Percentiles rank a stretch among this genome's conserved stretches.
Conservation (phyloP, 2,329 filamentous ascomycete genomes). For the Trichoderma arundinaceum region DNA sequence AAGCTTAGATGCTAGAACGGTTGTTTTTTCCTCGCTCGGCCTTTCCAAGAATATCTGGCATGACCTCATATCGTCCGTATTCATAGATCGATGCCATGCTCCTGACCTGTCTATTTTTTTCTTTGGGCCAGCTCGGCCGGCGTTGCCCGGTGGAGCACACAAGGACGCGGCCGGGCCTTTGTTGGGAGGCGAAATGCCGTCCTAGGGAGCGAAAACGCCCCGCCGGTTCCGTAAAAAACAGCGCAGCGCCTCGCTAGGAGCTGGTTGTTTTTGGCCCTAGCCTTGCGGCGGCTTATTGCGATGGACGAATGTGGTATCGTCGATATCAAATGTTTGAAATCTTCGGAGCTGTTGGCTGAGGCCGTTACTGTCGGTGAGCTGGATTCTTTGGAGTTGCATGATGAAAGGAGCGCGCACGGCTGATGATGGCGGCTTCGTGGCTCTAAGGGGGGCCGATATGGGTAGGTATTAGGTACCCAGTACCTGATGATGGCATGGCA, state of each 20-base stretch:
- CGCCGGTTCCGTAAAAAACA: constrained; percentile 31
- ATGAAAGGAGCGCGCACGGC: background rate
- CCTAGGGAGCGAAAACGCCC: constrained; percentile 14
- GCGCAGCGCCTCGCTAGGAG: constrained; percentile 11
- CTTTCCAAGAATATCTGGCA: constrained; percentile 7
- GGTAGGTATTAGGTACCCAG: too few species aligned
- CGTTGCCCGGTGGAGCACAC: constrained; percentile 12
- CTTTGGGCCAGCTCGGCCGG: background rate
- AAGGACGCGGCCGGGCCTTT: constrained; percentile 16
- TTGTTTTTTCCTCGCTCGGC: constrained; percentile 16
- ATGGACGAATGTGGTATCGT: background rate
- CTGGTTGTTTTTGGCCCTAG: constrained; percentile 14
- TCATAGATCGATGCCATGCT: background rate
- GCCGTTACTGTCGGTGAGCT: constrained; percentile 8
- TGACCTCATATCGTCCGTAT: constrained; percentile 9
- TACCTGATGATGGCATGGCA: too few species aligned
- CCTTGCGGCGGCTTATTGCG: constrained; percentile 8
- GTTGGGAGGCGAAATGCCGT: constrained; percentile 20
- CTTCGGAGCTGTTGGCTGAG: background rate
- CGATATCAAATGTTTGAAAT: constrained; percentile 13
- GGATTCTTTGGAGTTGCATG: background rate
- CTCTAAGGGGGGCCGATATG: too few species aligned
- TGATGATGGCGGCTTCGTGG: background rate
- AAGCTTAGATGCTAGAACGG: background rate
- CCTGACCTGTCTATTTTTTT: background rate